Percentiles rank a stretch among this genome's conserved stretches.
Conservation (phyloP, 192 early-diverging fungal species). For the Fimicolochytrium jonesii region DNA sequence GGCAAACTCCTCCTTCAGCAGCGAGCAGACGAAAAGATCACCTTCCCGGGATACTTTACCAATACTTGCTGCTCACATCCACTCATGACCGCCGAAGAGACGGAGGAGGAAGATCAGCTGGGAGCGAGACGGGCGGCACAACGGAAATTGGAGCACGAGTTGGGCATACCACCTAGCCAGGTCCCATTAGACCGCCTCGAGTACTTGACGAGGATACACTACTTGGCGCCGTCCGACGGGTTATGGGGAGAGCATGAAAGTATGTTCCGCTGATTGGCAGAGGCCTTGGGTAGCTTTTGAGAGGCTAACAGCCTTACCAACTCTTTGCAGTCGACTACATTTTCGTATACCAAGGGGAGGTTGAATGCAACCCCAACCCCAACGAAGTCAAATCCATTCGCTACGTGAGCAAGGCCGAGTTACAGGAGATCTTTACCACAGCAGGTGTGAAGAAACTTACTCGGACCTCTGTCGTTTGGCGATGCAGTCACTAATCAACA, state of each 20-base stretch:
- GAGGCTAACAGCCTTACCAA: too few relatives aligned
- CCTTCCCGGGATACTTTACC: conserved; percentile 93
- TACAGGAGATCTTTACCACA: conserved; percentile 66
- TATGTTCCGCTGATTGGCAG: conserved; percentile 17
- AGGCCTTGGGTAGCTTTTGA: not conserved
- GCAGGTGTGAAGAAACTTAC: conserved; percentile 56
- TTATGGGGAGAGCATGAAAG: conserved; percentile 98
- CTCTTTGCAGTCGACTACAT: conserved; percentile 79
- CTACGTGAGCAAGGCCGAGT: conserved; percentile 82
- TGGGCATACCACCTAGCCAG: conserved; percentile 74
- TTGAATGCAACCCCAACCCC: conserved; percentile 69
- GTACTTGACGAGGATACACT: conserved; percentile 94
- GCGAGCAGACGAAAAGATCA: conserved; percentile 94
- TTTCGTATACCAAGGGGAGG: conserved; percentile 76
- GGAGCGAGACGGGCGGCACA: conserved; percentile 84
- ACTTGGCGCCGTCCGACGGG: conserved; percentile 90
- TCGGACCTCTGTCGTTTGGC: not conserved
- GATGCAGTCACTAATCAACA: not conserved
- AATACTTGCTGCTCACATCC: conserved; percentile 99
- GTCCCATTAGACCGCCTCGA: conserved; percentile 79
- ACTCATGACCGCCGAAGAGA: conserved; percentile 70
- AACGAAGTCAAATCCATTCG: conserved; percentile 85
- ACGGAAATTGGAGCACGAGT: conserved; percentile 92
- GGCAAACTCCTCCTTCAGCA: conserved; percentile 91
- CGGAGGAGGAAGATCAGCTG: conserved; percentile 72